Conservation (phyloP, 768 basidiomycete genomes). For the Mycena haematopus region DNA sequence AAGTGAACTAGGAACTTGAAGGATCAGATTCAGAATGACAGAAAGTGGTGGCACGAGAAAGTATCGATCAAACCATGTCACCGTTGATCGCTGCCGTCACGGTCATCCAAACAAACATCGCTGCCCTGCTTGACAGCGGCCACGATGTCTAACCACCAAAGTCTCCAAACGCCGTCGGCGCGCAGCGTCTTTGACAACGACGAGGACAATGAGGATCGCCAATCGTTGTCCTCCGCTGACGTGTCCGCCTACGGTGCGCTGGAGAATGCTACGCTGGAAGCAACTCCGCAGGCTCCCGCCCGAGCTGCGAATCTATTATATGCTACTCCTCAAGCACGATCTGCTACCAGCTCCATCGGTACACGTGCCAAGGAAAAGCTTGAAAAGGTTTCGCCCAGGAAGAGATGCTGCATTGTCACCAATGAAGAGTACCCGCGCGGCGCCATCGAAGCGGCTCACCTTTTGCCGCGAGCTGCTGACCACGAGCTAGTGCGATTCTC, state of each 20-base stretch:
- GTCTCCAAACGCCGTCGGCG: neutral
- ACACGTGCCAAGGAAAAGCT: neutral
- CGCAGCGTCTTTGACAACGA: neutral
- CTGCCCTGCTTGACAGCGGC: too few relatives aligned
- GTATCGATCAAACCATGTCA: too few relatives aligned
- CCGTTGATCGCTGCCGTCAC: too few relatives aligned
- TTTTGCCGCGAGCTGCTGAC: slow-evolving; percentile 5
- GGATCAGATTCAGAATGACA: too few relatives aligned
- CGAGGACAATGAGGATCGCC: neutral
- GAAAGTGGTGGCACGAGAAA: too few relatives aligned
- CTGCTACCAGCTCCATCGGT: slow-evolving; percentile 4
- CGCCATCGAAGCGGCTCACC: slow-evolving; percentile 6
- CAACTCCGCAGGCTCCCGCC: neutral
- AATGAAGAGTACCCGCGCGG: neutral
- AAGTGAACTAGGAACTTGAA: too few relatives aligned
- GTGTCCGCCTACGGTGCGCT: neutral
- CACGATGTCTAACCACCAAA: too few relatives aligned
- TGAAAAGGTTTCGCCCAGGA: neutral
- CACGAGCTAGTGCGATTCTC: neutral
- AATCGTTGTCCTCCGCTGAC: slow-evolving; percentile 1
- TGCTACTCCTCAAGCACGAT: slow-evolving; percentile 4
- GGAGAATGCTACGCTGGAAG: neutral
- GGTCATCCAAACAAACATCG: too few relatives aligned
- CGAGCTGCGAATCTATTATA: neutral
- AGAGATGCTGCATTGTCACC: slow-evolving; percentile 3